A percentile compares a stretch with the other conserved stretches of the same genome.
Evolutionary conservation across 805 yeast genomes (phyloP).

Genomic region (Yarrowia phangngaensis): DNA sequence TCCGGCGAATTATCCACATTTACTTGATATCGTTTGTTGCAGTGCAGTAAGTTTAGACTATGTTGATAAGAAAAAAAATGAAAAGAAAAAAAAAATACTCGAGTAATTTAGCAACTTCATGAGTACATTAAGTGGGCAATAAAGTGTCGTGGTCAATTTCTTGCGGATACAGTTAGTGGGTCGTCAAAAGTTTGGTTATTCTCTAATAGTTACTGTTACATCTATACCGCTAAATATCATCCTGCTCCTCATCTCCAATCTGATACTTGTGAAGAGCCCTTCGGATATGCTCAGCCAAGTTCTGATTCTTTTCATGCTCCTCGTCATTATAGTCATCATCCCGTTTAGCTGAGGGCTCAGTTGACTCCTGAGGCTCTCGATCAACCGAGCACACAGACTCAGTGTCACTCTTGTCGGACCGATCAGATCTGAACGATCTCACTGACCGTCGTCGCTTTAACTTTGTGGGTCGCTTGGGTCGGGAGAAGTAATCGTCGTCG

Average conservation of each 20-base stretch:
- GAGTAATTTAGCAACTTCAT: too few relatives aligned
- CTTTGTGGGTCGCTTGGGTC: slow-evolving; percentile 29
- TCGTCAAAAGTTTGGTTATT: too few relatives aligned
- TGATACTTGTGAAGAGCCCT: slow-evolving; percentile 29
- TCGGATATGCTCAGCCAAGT: slow-evolving; percentile 32
- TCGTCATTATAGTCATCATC: slow-evolving; percentile 17
- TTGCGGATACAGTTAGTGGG: too few relatives aligned
- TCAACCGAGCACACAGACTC: slow-evolving; percentile 18
- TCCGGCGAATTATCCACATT: too few relatives aligned
- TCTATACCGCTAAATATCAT: slow-evolving; percentile 2
- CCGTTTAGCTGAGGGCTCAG: slow-evolving; percentile 11
- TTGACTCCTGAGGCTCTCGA: slow-evolving; percentile 9
- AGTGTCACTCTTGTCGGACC: slow-evolving; percentile 9
- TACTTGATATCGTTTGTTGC: too few relatives aligned
- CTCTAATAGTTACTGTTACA: not conserved
- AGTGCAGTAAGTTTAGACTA: too few relatives aligned
- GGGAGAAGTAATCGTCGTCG: slow-evolving; percentile 35
- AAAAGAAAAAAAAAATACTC: too few relatives aligned
- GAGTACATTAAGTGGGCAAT: too few relatives aligned
- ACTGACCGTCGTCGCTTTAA: slow-evolving; percentile 31
- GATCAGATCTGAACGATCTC: slow-evolving; percentile 25
- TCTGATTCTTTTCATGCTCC: slow-evolving; percentile 27
- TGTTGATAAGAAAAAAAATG: too few relatives aligned
- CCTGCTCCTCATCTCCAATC: slow-evolving; percentile 27
- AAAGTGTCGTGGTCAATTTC: too few relatives aligned